These are phyloP conservation scores for Dunaliella primolecta DNA, from an alignment of 139 green algal species.

Conservation along the genomic window DNA sequence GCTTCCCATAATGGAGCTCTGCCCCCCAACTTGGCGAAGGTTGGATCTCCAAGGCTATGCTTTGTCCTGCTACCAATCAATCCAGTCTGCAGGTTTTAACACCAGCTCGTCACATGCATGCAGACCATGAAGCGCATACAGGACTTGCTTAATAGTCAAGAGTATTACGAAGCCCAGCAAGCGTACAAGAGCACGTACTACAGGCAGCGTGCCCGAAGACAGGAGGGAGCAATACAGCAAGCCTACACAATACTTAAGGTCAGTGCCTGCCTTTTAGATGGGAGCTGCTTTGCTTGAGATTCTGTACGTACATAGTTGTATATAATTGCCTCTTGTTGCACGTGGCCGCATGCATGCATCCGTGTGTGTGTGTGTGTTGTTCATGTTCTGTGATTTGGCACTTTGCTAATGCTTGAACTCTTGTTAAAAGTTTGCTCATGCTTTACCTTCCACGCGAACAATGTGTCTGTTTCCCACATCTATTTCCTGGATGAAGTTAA, in stretches of 20 bases:
- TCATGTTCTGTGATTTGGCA: not conserved
- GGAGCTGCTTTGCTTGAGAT: no score
- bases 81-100: not conserved
- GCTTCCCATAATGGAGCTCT: no score
- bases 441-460: not conserved
- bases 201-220: constrained; percentile 42
- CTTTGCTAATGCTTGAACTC: not conserved
- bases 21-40: not conserved
- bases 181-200: constrained; percentile 73
- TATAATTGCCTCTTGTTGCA: no score
- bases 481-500: not conserved
- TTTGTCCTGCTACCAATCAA: not conserved
- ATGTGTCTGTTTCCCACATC: not conserved
- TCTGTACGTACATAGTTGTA: no score
- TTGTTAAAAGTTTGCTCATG: not conserved
- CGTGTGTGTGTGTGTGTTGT: not conserved
- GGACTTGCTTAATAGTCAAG: not conserved
- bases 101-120: not conserved
- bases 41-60: not conserved
- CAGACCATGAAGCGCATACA: not conserved
- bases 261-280: not conserved
- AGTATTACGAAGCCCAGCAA: constrained; percentile 73
- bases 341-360: not conserved
- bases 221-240: constrained; percentile 30
- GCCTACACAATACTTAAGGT: constrained; percentile 47